These are phyloP conservation scores for Stenogyne calaminthoides DNA, from an alignment of 305 asterid genomes.

Conservation along the genomic window DNA sequence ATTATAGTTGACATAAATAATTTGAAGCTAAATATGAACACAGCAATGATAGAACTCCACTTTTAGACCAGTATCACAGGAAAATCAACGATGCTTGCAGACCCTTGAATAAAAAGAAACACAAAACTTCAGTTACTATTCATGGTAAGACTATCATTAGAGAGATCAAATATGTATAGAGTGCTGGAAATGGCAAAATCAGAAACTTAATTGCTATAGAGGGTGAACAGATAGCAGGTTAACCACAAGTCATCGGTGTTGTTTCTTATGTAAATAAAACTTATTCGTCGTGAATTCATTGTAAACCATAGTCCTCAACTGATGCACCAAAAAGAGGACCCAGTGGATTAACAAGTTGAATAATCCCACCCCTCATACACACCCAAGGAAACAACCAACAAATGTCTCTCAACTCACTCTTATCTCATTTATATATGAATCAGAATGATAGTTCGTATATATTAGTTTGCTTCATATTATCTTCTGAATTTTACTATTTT, in stretches of 20 bases:
- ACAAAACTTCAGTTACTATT: conserved; percentile 18
- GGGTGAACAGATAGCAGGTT: background rate
- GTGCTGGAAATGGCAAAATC: background rate
- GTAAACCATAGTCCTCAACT: conserved; percentile 15
- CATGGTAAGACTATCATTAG: background rate
- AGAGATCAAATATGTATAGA: background rate
- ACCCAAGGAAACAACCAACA: background rate
- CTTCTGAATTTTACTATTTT: background rate
- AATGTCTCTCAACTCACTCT: background rate
- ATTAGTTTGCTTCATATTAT: background rate
- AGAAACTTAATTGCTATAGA: background rate
- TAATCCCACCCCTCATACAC: background rate
- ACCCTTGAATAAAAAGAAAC: conserved; percentile 20
- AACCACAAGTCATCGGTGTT: background rate
- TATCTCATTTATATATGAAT: background rate
- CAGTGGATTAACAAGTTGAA: background rate
- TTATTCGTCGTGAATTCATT: background rate
- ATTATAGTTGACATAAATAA: conserved; percentile 6
- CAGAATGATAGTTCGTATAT: no score
- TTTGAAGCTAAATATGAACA: conserved; percentile 2
- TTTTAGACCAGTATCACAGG: conserved; percentile 14
- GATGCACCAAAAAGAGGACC: background rate
- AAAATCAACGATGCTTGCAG: conserved; percentile 18
- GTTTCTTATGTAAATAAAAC: background rate
- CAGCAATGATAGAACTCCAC: conserved; percentile 9